A percentile compares a stretch with the other conserved stretches of the same genome.
These are phyloP conservation scores for Pyrenochaeta sp. DNA, from an alignment of 2,329 filamentous ascomycete species.

Conservation along the genomic window DNA sequence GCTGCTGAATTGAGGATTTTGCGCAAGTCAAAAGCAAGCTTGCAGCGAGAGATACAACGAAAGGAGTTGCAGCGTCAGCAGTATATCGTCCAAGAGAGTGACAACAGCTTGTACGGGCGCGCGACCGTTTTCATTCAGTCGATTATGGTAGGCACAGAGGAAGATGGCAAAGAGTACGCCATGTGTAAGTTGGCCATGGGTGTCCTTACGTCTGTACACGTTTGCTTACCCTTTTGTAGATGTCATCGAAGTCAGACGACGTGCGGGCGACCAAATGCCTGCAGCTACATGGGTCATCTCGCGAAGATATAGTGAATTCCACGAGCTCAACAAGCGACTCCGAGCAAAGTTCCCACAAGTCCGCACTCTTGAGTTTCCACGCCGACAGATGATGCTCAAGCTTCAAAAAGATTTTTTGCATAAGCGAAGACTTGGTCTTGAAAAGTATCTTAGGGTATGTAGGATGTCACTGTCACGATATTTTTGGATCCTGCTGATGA, in stretches of 20 bases:
- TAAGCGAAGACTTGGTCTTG: constrained; percentile 83
- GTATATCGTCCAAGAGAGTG: constrained; percentile 96
- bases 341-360: constrained; percentile 87
- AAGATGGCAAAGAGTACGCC: constrained; percentile 92
- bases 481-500: background rate
- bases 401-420: constrained; percentile 95
- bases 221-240: constrained; percentile 54
- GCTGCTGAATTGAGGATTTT: constrained; percentile 91
- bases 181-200: constrained; percentile 65
- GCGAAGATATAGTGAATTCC: constrained; percentile 96
- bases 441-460: constrained; percentile 73
- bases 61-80: constrained; percentile 97
- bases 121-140: constrained; percentile 90
- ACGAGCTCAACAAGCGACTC: constrained; percentile 90
- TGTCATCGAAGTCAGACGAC: constrained; percentile 87
- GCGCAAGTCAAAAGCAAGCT: constrained; percentile 90
- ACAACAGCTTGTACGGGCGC: constrained; percentile 94
- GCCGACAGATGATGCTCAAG: constrained; percentile 93
- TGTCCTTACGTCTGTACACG: background rate
- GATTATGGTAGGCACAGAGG: constrained; percentile 89
- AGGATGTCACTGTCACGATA: too few species aligned
- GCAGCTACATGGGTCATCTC: constrained; percentile 94
- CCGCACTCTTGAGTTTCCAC: constrained; percentile 87
- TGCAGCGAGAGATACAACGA: constrained; percentile 88
- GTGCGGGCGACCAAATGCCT: constrained; percentile 94